Conservation (phyloP, 306 rosid species). For the Cercis canadensis region DNA sequence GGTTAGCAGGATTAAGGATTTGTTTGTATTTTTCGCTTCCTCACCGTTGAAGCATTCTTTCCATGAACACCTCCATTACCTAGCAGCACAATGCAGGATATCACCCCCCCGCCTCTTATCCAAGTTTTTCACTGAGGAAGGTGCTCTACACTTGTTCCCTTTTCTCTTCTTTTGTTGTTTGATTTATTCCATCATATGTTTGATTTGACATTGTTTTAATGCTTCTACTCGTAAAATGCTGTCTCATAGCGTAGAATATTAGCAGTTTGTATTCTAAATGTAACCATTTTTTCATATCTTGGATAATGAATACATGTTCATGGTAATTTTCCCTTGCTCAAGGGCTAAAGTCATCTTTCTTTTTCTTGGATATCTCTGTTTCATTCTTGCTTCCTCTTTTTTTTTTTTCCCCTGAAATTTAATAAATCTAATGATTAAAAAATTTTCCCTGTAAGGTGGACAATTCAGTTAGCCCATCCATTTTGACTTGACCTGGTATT, state of each 20-base stretch:
- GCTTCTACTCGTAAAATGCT: constrained; percentile 17
- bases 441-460: not conserved
- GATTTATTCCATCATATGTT: constrained; percentile 12
- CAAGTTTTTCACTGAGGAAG: constrained; percentile 78
- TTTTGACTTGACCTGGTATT: not conserved
- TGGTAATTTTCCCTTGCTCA: not conserved
- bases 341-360: not conserved
- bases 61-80: constrained; percentile 68
- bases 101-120: constrained; percentile 67
- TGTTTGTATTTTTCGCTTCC: constrained; percentile 72
- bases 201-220: constrained; percentile 3
- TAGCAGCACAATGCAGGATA: constrained; percentile 63
- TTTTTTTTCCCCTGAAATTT: not conserved
- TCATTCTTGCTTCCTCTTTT: too few relatives aligned
- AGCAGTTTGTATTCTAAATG: constrained; percentile 3
- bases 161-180: not conserved
- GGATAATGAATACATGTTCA: not conserved
- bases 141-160: constrained; percentile 49
- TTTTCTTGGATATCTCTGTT: not conserved
- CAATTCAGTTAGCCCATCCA: not conserved
- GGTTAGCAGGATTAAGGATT: constrained; percentile 62
- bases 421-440: not conserved
- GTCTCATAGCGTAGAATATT: not conserved
- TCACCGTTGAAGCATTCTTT: constrained; percentile 68
- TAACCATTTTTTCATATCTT: not conserved